Evolutionary conservation across 805 yeast genomes (phyloP).

Genomic region (Teunomyces pallodes): DNA sequence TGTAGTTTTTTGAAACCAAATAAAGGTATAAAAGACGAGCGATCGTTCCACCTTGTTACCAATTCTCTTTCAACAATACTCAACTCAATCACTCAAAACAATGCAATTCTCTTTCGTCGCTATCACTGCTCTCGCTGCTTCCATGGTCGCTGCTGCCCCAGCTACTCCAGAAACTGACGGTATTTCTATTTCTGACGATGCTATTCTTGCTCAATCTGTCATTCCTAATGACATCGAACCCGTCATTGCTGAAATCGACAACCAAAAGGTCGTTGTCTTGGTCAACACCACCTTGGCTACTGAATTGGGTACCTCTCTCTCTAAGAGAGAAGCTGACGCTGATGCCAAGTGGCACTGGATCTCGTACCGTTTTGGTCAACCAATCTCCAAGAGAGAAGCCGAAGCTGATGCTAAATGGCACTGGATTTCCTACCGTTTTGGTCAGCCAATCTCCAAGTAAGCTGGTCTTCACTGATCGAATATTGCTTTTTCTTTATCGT

Average conservation of each 20-base stretch:
- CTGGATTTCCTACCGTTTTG: slow-evolving; percentile 7
- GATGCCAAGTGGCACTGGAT: slow-evolving; percentile 10
- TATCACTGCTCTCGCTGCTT: slow-evolving; percentile 8
- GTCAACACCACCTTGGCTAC: slow-evolving; percentile 14
- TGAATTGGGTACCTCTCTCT: slow-evolving; percentile 1
- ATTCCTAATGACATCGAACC: slow-evolving; percentile 11
- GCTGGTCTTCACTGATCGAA: background rate
- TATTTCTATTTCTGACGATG: slow-evolving; percentile 11
- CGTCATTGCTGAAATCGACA: slow-evolving; percentile 9
- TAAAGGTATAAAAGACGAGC: background rate
- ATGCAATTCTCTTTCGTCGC: slow-evolving; percentile 13
- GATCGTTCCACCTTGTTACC: background rate
- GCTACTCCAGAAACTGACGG: background rate
- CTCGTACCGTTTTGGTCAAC: slow-evolving; percentile 7
- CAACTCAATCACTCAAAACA: background rate
- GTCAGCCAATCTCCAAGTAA: slow-evolving; percentile 6
- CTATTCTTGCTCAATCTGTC: slow-evolving; percentile 8
- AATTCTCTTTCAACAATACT: background rate
- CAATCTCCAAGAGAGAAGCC: slow-evolving; percentile 13
- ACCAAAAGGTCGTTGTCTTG: slow-evolving; percentile 10
- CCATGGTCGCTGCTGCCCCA: slow-evolving; percentile 8
- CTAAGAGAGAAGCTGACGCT: slow-evolving; percentile 9
- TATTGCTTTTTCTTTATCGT: background rate
- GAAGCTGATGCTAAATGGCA: slow-evolving; percentile 9
- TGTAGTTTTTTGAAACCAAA: background rate